Base-by-base conservation (phyloP, 768 basidiomycete genomes). In the Coprinopsis marcescibilis region DNA sequence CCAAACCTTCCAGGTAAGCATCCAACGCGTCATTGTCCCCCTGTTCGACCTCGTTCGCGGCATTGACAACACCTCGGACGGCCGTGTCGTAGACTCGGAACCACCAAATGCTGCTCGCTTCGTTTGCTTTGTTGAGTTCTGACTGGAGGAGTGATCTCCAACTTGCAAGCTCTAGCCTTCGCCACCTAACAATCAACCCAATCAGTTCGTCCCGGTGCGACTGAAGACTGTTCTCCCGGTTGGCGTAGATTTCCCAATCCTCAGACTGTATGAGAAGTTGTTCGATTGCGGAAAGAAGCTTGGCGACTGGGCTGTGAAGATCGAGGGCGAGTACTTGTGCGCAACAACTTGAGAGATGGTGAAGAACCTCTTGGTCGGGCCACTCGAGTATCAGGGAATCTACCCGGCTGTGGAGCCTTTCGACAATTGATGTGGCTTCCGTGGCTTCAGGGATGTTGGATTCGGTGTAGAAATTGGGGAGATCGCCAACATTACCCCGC, bases 301-400 rank as follows among this genome's bases (percentile, higher is more conserved):
- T 87, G 4, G 95, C 91, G 7, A 96, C 68, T 0, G 96, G 83
- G 52, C 80, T 82, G 29, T 74, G 68, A 15, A 88, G 65, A 40
- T 76, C 69, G 17, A 92, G 67, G 0, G 66, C 58, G 33, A 92
- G 66, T 49, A 92, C 73, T 6, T 69, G 62, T 32, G 84, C 73
- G 56, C 86, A 92, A 25, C 85, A 83, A 46, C 76, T 76, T 27
- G 71, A 69, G 27, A 99, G 74, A 60, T 95, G 83, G 23, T 85
- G 87, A n/a, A 96, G 72, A 7, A 97, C 89, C 85, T 94, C 92
- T 62, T 99, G 96, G 52, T 98, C 95, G 0, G 96, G 95, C 93
- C 92, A 99, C 54, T 92, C 85, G 50, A 71, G 65, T 20, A 85
- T 72, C 15, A 96, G 70, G 2, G 27, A 49, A 12, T 67, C 55